Percentiles rank a stretch among this genome's conserved stretches.
Evolutionary conservation across 169 alveolate genomes (phyloP).

Genomic region (Plasmodium chabaudi): DNA sequence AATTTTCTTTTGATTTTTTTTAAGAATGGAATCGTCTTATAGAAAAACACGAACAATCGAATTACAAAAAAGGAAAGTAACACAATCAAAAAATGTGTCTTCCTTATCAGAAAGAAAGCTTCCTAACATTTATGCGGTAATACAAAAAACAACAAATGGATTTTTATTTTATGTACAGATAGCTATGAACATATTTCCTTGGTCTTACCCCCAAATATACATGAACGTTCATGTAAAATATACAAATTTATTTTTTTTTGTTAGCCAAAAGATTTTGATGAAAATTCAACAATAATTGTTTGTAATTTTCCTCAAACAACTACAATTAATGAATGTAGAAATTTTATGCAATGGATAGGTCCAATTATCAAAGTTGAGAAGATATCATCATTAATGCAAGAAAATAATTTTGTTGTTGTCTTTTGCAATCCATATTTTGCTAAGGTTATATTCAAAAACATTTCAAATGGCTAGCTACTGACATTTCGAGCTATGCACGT

Average conservation of each 20-base stretch:
- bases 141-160: background rate
- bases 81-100: conserved; percentile 59
- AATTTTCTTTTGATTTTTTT: background rate
- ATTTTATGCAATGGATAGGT: conserved; percentile 84
- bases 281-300: conserved; percentile 82
- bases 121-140: conserved; percentile 59
- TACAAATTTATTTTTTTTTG: background rate
- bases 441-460: conserved; percentile 60
- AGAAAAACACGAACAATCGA: conserved; percentile 27
- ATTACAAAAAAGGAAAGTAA: conserved; percentile 49
- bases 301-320: conserved; percentile 79
- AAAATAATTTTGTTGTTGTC: conserved; percentile 78
- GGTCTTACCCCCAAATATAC: no score
- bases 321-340: conserved; percentile 79
- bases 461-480: no score
- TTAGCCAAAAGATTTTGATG: conserved; percentile 82
- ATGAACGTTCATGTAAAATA: background rate
- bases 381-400: conserved; percentile 63
- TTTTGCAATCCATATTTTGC: conserved; percentile 80
- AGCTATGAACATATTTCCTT: no score
- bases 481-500: background rate
- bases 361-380: conserved; percentile 84
- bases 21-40: conserved; percentile 13
- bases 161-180: no score
- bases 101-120: conserved; percentile 49